Base-by-base conservation (phyloP, 192 early-diverging fungal species). In the Entomortierella parvispora region DNA sequence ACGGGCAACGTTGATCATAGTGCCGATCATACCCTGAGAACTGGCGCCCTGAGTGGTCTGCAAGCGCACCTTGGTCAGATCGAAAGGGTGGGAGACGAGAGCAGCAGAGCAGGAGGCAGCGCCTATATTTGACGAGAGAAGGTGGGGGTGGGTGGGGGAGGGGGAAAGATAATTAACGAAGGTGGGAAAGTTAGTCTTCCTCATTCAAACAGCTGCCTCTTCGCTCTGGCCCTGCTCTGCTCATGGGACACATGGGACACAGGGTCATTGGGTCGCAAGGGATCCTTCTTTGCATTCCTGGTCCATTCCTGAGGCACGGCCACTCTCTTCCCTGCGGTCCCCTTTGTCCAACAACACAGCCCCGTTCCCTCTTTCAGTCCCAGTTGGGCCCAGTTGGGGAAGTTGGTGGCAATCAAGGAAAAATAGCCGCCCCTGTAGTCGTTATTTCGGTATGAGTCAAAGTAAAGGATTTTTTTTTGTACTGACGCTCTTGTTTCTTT, bases 61-160 rank as follows among this genome's bases (percentile, higher is more conserved):
- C 47, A 97, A 76, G 10, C 96, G 90, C 28, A 99, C 97, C 75
- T 98, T 97, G 54, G 92, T 84, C 44, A 95, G 84, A 76, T 96
- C 94, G 48, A 98, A 84, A 50, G 93, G 90, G 76, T 97, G 91
- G 0, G 89, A 90, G 31, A 92, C 88, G 11, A 90, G 79, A 26
- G 86, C 86, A 1, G 89, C 87, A 14, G 79, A 42, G 40, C 85
- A 86, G 34, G 89, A 84, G 32, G 89, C 86, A 4, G 83, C 86
- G 33, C 84, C 85, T 76, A 46, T 32, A 17, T 25, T 2, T 34
- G 64, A 52, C 74, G 68, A 48, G 58, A 79, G 43, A 77, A 80
- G 40, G 68, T 62, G 32, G 67, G 26, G 45, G 60, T 45, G 15
- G 32, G 15, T 2, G 50, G 32, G 67, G 26, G 45, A 62, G 54